Evolutionary conservation across 2,329 filamentous ascomycete genomes (phyloP).

Genomic region (Exophiala viscosa): DNA sequence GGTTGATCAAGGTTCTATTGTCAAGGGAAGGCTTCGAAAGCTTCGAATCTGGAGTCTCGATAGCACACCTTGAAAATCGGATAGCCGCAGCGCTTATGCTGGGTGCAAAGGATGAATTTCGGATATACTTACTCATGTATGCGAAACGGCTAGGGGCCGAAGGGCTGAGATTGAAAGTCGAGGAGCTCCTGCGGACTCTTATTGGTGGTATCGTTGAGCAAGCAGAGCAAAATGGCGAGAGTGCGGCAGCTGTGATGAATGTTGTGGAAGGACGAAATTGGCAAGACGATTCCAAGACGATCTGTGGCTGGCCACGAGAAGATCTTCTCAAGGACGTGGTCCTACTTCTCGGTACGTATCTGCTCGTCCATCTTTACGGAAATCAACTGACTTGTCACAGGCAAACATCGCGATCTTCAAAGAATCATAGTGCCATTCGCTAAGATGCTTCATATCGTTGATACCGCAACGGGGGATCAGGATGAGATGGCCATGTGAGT

Average conservation of each 20-base stretch:
- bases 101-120: conserved; percentile 85
- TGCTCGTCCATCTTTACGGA: conserved; percentile 14
- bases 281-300: conserved; percentile 63
- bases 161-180: conserved; percentile 79
- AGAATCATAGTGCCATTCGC: conserved; percentile 94
- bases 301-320: conserved; percentile 88
- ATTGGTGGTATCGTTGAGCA: conserved; percentile 65
- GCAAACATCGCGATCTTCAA: conserved; percentile 93
- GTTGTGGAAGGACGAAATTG: conserved; percentile 54
- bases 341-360: conserved; percentile 77
- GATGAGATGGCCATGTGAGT: conserved; percentile 27
- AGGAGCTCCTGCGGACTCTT: conserved; percentile 80
- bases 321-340: conserved; percentile 88
- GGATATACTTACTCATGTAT: conserved; percentile 95
- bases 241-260: conserved; percentile 43
- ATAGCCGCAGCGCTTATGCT: conserved; percentile 84
- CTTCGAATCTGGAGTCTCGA: conserved; percentile 85
- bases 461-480: conserved; percentile 29
- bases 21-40: conserved; percentile 87
- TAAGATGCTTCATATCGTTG: conserved; percentile 62
- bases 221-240: conserved; percentile 48
- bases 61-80: conserved; percentile 92
- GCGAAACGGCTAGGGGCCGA: conserved; percentile 92
- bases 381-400: conserved; percentile 49
- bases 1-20: conserved; percentile 83